A percentile compares a stretch with the other conserved stretches of the same genome.
Evolutionary conservation across 2,329 filamentous ascomycete species (phyloP).

Genomic region (Daldinia eschscholtzii): DNA sequence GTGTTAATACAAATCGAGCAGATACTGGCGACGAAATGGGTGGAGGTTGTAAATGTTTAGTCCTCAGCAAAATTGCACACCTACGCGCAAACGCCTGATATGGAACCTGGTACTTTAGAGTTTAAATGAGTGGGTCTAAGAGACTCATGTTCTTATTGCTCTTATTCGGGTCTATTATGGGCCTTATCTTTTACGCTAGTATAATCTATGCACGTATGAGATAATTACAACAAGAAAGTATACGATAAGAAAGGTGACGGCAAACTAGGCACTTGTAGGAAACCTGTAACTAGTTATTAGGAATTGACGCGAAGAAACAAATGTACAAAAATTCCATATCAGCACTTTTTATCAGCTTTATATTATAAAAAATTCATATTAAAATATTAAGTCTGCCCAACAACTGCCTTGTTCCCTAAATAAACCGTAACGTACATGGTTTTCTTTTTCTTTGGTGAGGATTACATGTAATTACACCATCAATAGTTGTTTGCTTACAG

Average conservation of each 20-base stretch:
- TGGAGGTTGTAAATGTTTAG: constrained; percentile 28
- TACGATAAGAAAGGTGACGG: background rate
- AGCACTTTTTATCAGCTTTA: background rate
- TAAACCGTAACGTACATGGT: background rate
- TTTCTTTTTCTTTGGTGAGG: background rate
- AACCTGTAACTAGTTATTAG: background rate
- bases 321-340: background rate
- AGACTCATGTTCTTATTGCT: constrained; percentile 9
- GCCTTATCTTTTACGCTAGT: constrained; percentile 1
- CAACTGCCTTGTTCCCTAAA: background rate
- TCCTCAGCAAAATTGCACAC: constrained; percentile 33
- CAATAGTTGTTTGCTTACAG: too few relatives aligned
- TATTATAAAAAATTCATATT: background rate
- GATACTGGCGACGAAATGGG: constrained; percentile 15
- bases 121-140: constrained; percentile 29
- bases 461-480: background rate
- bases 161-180: constrained; percentile 12
- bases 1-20: constrained; percentile 19
- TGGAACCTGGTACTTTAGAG: constrained; percentile 31
- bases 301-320: background rate
- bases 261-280: background rate
- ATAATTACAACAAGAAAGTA: background rate
- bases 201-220: background rate
- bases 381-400: background rate
- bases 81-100: constrained; percentile 41